Percentiles rank a stretch among this genome's conserved stretches.
Evolutionary conservation across 2,329 filamentous ascomycete genomes (phyloP).

Genomic region (Myriosclerotinia duriaeana): DNA sequence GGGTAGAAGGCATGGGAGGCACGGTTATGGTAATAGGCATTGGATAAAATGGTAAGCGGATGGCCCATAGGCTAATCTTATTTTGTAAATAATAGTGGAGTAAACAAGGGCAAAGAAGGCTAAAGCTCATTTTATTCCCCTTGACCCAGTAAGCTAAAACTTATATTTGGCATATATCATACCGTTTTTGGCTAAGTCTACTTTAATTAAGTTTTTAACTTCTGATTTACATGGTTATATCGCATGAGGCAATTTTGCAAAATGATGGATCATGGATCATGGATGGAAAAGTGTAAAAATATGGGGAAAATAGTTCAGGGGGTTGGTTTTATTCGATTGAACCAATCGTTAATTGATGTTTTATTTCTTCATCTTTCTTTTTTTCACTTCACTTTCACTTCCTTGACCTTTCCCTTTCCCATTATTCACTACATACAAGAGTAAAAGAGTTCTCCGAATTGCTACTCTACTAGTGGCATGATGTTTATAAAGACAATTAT

Average conservation of each 20-base stretch:
- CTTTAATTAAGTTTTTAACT: not conserved
- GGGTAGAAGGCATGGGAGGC: no score
- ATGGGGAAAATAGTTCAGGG: conserved; percentile 1
- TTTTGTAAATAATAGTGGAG: not conserved
- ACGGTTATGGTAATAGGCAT: no score
- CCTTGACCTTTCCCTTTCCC: not conserved
- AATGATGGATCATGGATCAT: no score
- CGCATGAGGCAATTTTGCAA: not conserved
- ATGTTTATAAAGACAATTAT: no score
- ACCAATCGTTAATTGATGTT: not conserved
- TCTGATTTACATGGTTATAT: not conserved
- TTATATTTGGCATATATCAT: not conserved
- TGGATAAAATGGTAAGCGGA: not conserved
- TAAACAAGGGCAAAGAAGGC: not conserved
- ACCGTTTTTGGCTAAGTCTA: not conserved
- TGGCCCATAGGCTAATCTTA: not conserved
- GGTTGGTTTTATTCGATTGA: not conserved
- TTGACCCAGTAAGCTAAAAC: not conserved
- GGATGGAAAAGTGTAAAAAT: not conserved
- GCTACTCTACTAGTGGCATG: not conserved
- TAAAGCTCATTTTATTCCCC: conserved; percentile 1
- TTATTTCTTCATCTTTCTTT: not conserved
- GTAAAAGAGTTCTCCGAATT: not conserved
- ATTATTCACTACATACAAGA: not conserved
- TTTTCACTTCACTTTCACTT: not conserved